Evolutionary conservation across 192 early-diverging fungal species (phyloP).

Genomic region (Borealophlyctis nickersoniae): DNA sequence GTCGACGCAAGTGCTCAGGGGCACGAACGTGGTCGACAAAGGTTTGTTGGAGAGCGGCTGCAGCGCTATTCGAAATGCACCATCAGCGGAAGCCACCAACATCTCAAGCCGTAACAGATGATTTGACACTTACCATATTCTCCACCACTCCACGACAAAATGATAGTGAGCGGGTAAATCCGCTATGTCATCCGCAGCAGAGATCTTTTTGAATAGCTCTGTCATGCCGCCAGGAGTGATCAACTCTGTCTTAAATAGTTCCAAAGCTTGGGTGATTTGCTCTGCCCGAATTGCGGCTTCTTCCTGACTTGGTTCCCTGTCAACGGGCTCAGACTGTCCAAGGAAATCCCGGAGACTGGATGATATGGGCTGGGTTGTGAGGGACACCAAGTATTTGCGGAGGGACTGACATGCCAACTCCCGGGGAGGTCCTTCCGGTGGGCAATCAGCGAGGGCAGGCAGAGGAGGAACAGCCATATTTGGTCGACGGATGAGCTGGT

Average conservation of each 20-base stretch:
- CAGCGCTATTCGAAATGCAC: constrained; percentile 12
- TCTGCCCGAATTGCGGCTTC: constrained; percentile 15
- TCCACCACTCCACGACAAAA: constrained; percentile 26
- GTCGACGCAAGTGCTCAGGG: constrained; percentile 20
- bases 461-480: constrained; percentile 21
- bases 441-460: constrained; percentile 6
- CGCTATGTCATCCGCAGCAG: constrained; percentile 8
- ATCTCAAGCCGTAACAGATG: too few species aligned
- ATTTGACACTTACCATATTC: constrained; percentile 14
- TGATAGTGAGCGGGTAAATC: constrained; percentile 26
- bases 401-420: not conserved
- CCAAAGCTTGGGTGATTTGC: constrained; percentile 10
- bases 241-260: constrained; percentile 10
- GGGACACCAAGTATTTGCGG: constrained; percentile 1
- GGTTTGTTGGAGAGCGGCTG: constrained; percentile 22
- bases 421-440: not conserved
- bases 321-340: constrained; percentile 19
- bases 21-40: constrained; percentile 24
- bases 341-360: constrained; percentile 28
- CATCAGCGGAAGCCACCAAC: too few species aligned
- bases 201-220: not conserved
- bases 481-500: constrained; percentile 14
- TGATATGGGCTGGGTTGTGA: constrained; percentile 9
- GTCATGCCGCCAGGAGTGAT: constrained; percentile 14
- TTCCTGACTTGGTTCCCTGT: not conserved